phyloP scores from a whole-genome alignment of 2,329 filamentous ascomycete genomes.

The Onygenales sp. region DNA sequence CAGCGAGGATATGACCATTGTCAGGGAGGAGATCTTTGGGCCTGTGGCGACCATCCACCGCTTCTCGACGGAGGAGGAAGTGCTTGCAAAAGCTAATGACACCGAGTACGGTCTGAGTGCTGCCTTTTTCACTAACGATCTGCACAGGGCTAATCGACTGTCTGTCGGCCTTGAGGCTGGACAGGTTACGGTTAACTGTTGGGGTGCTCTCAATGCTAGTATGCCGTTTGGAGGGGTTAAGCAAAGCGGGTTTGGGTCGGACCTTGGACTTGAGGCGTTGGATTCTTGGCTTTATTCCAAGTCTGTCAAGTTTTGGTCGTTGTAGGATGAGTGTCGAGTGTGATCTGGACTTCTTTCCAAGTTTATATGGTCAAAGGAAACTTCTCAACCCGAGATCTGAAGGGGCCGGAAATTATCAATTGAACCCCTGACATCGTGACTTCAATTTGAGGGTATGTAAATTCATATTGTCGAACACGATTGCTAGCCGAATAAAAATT shows the following conservation, averaged over 20 bases:
- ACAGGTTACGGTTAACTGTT: conserved; percentile 56
- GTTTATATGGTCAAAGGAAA: too few relatives aligned
- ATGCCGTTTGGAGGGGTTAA: conserved; percentile 37
- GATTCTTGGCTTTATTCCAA: too few relatives aligned
- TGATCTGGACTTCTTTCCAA: too few relatives aligned
- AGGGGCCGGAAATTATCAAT: too few relatives aligned
- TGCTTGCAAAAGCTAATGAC: conserved; percentile 60
- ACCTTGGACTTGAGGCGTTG: conserved; percentile 24
- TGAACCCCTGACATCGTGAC: too few relatives aligned
- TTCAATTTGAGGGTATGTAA: too few relatives aligned
- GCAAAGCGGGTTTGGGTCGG: conserved; percentile 34
- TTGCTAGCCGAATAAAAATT: too few relatives aligned
- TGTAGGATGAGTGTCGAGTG: too few relatives aligned
- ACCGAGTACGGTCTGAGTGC: conserved; percentile 69
- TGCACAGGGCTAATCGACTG: conserved; percentile 68
- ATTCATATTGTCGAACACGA: too few relatives aligned
- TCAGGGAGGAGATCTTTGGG: conserved; percentile 74
- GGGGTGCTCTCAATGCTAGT: conserved; percentile 64
- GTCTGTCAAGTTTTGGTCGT: too few relatives aligned
- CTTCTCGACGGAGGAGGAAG: conserved; percentile 67
- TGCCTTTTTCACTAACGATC: conserved; percentile 62
- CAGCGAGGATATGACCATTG: conserved; percentile 59
- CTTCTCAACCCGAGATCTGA: too few relatives aligned
- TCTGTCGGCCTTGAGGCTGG: conserved; percentile 60
- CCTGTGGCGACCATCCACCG: conserved; percentile 67